A percentile compares a stretch with the other conserved stretches of the same genome.
phyloP scores from a whole-genome alignment of 169 alveolate species.

The Babesia bovis region DNA sequence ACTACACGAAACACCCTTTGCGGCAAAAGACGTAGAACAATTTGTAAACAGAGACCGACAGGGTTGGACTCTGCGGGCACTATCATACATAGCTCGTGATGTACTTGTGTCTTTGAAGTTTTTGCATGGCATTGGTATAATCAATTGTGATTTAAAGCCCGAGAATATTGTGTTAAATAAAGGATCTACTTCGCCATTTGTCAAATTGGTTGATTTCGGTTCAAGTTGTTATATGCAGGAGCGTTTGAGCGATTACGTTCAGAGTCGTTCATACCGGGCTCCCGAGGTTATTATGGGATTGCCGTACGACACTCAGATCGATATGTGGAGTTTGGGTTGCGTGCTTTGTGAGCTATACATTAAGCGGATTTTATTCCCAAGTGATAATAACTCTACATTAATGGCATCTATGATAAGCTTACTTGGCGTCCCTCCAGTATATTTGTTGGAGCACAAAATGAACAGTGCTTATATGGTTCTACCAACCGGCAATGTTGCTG shows the following conservation, averaged over 20 bases:
- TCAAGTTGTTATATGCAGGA: slow-evolving; percentile 93
- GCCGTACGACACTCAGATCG: slow-evolving; percentile 95
- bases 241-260: slow-evolving; percentile 90
- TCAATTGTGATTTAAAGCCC: slow-evolving; percentile 67
- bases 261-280: slow-evolving; percentile 96
- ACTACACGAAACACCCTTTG: neutral
- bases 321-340: slow-evolving; percentile 98
- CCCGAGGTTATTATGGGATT: slow-evolving; percentile 98
- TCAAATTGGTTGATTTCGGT: slow-evolving; percentile 96
- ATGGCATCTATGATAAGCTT: slow-evolving; percentile 79
- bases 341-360: slow-evolving; percentile 93
- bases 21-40: neutral
- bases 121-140: slow-evolving; percentile 57
- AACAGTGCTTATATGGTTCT: slow-evolving; percentile 61
- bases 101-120: slow-evolving; percentile 40
- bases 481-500: slow-evolving; percentile 66
- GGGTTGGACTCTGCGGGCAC: slow-evolving; percentile 49
- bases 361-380: slow-evolving; percentile 85
- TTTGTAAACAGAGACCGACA: neutral
- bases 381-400: slow-evolving; percentile 79
- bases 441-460: slow-evolving; percentile 74
- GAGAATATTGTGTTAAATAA: slow-evolving; percentile 55
- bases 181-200: slow-evolving; percentile 6
- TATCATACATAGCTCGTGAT: slow-evolving; percentile 40
- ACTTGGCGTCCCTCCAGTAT: slow-evolving; percentile 80